Percentiles rank a stretch among this genome's conserved stretches.
Evolutionary conservation across 768 basidiomycete genomes (phyloP).

Genomic region (Mycena latifolia): DNA sequence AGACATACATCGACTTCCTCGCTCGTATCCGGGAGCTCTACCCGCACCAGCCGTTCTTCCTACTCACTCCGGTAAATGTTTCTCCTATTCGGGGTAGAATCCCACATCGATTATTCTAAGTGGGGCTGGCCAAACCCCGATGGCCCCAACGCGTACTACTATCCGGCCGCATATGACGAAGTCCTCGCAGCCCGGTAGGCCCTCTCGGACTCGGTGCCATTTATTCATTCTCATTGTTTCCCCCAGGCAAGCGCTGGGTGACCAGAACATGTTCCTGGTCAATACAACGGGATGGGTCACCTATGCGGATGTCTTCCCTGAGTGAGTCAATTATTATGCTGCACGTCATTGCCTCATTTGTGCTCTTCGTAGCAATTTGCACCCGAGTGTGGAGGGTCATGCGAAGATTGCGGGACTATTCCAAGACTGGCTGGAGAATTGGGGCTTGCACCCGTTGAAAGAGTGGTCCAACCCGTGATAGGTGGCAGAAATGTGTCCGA

Average conservation of each 20-base stretch:
- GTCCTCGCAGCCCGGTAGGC: conserved; percentile 55
- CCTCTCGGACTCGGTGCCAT: background rate
- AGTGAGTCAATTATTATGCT: conserved; percentile 41
- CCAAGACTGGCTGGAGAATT: conserved; percentile 56
- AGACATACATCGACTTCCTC: conserved; percentile 64
- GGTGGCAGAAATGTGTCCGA: too few species aligned
- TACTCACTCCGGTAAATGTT: conserved; percentile 62
- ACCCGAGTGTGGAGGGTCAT: conserved; percentile 62
- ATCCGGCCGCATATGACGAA: conserved; percentile 56
- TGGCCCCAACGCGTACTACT: conserved; percentile 59
- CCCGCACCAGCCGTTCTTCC: conserved; percentile 59
- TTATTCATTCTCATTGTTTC: background rate
- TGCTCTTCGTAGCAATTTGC: conserved; percentile 50
- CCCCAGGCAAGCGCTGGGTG: conserved; percentile 53
- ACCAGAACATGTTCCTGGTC: conserved; percentile 63
- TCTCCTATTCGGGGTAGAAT: background rate
- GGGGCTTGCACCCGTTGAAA: conserved; percentile 52
- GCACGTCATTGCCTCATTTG: too few species aligned
- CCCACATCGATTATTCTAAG: conserved; percentile 37
- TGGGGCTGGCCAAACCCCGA: conserved; percentile 70
- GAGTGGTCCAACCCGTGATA: conserved; percentile 22
- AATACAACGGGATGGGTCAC: conserved; percentile 69
- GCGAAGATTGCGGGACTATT: conserved; percentile 60
- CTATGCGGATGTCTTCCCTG: conserved; percentile 61
- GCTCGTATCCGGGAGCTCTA: conserved; percentile 56